A percentile compares a stretch with the other conserved stretches of the same genome.
These are phyloP conservation scores for Stenocarpella maydis DNA, from an alignment of 2,329 filamentous ascomycete genomes.

Conservation along the genomic window DNA sequence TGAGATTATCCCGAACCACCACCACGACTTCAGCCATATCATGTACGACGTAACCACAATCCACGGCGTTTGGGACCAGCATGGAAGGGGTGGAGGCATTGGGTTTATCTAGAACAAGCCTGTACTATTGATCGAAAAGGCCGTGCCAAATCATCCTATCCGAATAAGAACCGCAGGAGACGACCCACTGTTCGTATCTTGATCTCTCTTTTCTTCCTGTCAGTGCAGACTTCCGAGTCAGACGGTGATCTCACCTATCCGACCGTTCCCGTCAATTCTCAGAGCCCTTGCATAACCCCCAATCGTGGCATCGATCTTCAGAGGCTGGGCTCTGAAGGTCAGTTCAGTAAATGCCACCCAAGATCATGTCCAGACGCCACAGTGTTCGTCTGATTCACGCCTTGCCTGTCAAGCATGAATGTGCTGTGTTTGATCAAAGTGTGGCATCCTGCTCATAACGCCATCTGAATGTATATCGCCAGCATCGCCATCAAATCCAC, in stretches of 20 bases:
- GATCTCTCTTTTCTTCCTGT: background rate
- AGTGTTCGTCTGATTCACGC: background rate
- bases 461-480: no score
- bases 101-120: constrained; percentile 30
- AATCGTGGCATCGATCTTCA: background rate
- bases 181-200: background rate
- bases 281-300: background rate
- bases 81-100: constrained; percentile 33
- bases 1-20: constrained; percentile 9
- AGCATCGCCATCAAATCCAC: background rate
- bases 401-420: background rate
- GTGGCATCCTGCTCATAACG: background rate
- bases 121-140: constrained; percentile 29
- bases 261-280: background rate
- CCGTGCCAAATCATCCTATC: constrained; percentile 9
- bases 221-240: background rate
- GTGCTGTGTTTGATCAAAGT: background rate
- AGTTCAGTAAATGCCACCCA: background rate
- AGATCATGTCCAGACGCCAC: background rate
- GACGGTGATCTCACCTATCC: background rate
- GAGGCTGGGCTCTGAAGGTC: background rate
- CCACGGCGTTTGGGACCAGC: constrained; percentile 35
- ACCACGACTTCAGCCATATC: constrained; percentile 29
- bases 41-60: constrained; percentile 36
- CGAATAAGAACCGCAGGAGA: background rate